phyloP scores from a whole-genome alignment of 495 filamentous ascomycete genomes.

The Lasiosphaeria ovina region DNA sequence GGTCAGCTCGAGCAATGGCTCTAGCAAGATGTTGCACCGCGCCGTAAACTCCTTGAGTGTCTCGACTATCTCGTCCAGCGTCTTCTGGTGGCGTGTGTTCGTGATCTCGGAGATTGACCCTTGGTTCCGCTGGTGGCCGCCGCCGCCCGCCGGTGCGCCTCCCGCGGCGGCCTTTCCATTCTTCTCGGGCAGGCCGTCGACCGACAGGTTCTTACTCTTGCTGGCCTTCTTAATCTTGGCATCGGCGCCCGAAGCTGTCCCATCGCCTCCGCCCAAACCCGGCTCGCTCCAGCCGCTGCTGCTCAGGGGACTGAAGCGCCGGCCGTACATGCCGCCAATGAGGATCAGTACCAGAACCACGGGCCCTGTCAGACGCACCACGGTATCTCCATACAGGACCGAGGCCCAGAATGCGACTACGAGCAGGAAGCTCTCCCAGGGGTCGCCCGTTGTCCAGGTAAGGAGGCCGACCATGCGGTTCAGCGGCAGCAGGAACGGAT shows the following conservation, averaged over 20 bases:
- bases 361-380: slow-evolving; percentile 78
- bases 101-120: slow-evolving; percentile 55
- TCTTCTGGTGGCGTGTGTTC: slow-evolving; percentile 69
- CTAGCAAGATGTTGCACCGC: slow-evolving; percentile 85
- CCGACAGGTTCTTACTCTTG: slow-evolving; percentile 33
- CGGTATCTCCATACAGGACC: slow-evolving; percentile 78
- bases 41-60: slow-evolving; percentile 83
- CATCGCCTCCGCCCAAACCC: slow-evolving; percentile 25
- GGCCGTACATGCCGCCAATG: slow-evolving; percentile 88
- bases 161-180: slow-evolving; percentile 42
- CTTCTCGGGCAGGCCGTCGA: slow-evolving; percentile 45
- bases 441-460: slow-evolving; percentile 89
- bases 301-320: slow-evolving; percentile 85
- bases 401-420: slow-evolving; percentile 80
- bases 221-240: slow-evolving; percentile 17
- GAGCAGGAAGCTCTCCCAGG: slow-evolving; percentile 94
- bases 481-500: slow-evolving; percentile 84
- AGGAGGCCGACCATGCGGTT: slow-evolving; percentile 80
- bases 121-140: slow-evolving; percentile 44
- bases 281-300: slow-evolving; percentile 70
- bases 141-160: slow-evolving; percentile 32
- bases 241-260: slow-evolving; percentile 12
- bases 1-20: slow-evolving; percentile 82
- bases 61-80: slow-evolving; percentile 94
- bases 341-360: slow-evolving; percentile 73